These are phyloP conservation scores for Aspergillus incahuasiensis DNA, from an alignment of 495 filamentous ascomycete genomes.

Conservation along the genomic window DNA sequence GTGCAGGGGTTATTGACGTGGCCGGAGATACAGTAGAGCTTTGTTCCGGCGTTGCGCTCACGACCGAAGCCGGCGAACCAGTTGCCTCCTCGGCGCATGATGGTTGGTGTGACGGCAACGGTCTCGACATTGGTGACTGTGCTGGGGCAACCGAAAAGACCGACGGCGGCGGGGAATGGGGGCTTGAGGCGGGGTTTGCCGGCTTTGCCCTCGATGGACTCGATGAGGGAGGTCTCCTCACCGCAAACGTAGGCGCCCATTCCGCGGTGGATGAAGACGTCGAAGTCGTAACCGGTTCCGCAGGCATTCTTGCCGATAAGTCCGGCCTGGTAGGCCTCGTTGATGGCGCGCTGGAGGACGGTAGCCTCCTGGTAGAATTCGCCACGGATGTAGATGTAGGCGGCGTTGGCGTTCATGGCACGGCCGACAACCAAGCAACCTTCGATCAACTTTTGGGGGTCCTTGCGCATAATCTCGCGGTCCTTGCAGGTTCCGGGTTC, in stretches of 20 bases:
- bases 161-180: slow-evolving; percentile 94
- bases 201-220: slow-evolving; percentile 96
- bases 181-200: slow-evolving; percentile 98
- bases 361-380: slow-evolving; percentile 98
- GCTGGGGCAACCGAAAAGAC: slow-evolving; percentile 94
- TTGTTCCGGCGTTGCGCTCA: slow-evolving; percentile 92
- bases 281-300: slow-evolving; percentile 94
- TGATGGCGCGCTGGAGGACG: slow-evolving; percentile 87
- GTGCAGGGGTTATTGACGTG: slow-evolving; percentile 98
- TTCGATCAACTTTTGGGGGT: slow-evolving; percentile 97
- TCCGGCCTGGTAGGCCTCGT: slow-evolving; percentile 92
- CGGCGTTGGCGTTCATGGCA: slow-evolving; percentile 95
- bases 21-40: slow-evolving; percentile 97
- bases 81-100: slow-evolving; percentile 82
- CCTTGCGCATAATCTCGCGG: slow-evolving; percentile 99
- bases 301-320: slow-evolving; percentile 97
- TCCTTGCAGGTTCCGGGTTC: slow-evolving; percentile 99
- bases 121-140: slow-evolving; percentile 99
- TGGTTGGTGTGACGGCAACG: slow-evolving; percentile 89
- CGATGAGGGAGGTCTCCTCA: slow-evolving; percentile 96
- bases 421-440: slow-evolving; percentile 94
- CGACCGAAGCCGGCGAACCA: slow-evolving; percentile 95
- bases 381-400: slow-evolving; percentile 99
- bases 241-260: slow-evolving; percentile 97
- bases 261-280: slow-evolving; percentile 92